Conservation (phyloP, 352 stramenopile genomes). For the Phytophthora sp. region DNA sequence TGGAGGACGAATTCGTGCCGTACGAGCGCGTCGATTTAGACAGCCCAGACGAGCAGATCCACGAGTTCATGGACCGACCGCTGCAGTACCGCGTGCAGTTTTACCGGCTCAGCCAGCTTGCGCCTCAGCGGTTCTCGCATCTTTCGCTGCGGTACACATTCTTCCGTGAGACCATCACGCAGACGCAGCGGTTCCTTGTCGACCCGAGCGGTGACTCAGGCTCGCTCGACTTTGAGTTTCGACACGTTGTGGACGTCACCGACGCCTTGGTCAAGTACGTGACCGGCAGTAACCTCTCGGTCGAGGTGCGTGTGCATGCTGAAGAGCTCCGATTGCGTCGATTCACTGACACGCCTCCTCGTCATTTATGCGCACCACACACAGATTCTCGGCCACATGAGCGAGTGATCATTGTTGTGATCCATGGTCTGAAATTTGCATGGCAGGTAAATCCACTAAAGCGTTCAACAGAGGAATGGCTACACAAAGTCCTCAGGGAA, state of each 20-base stretch:
- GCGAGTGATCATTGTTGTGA: conserved; percentile 6
- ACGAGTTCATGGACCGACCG: conserved; percentile 57
- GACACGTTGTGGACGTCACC: conserved; percentile 57
- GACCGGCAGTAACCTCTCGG: conserved; percentile 42
- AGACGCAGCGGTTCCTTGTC: conserved; percentile 35
- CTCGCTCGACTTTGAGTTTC: conserved; percentile 30
- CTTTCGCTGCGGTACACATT: conserved; percentile 56
- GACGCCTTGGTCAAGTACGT: conserved; percentile 62
- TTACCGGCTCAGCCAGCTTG: conserved; percentile 28
- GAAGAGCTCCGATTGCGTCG: conserved; percentile 2
- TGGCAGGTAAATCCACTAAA: conserved; percentile 1
- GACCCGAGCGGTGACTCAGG: conserved; percentile 8
- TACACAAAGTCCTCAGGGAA: conserved; percentile 13
- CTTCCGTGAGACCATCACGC: conserved; percentile 41
- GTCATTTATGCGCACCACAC: conserved; percentile 2
- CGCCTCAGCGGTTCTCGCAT: conserved; percentile 42
- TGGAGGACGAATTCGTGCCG: conserved; percentile 38
- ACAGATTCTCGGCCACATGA: conserved; percentile 31
- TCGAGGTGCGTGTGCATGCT: conserved; percentile 45
- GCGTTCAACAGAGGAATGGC: conserved; percentile 8
- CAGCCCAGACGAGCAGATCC: conserved; percentile 52
- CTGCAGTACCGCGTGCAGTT: conserved; percentile 56
- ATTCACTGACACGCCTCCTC: conserved; percentile 8
- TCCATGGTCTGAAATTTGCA: neutral
- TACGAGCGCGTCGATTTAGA: conserved; percentile 44